phyloP scores from a whole-genome alignment of 2,329 filamentous ascomycete species.

The Penicillium italicum region DNA sequence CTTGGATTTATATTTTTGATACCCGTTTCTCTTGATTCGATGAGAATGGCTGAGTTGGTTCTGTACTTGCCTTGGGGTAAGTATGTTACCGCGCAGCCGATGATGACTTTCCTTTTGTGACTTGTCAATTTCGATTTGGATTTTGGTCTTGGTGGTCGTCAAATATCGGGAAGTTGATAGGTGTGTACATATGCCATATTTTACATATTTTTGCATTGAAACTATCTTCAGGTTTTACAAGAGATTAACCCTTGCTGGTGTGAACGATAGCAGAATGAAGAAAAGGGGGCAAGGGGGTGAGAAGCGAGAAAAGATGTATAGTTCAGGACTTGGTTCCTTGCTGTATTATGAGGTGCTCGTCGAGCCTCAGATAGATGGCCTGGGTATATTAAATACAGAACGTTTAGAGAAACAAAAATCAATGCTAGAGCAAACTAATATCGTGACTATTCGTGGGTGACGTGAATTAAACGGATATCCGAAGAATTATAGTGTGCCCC shows the following conservation, averaged over 20 bases:
- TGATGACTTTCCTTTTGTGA: slow-evolving; percentile 14
- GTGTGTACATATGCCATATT: slow-evolving; percentile 2
- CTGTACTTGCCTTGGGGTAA: neutral
- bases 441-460: neutral
- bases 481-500: neutral
- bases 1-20: neutral
- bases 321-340: neutral
- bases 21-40: slow-evolving; percentile 5
- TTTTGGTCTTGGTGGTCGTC: neutral
- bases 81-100: neutral
- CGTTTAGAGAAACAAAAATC: neutral
- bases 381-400: neutral
- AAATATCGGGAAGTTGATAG: neutral
- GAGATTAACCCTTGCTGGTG: neutral
- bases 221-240: neutral
- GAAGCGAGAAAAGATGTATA: neutral
- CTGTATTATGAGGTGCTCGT: neutral
- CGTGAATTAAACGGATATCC: neutral
- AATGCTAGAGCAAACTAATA: neutral
- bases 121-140: neutral
- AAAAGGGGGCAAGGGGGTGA: neutral
- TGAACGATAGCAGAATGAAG: neutral
- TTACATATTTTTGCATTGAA: neutral
- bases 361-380: neutral
- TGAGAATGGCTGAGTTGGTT: neutral